These are phyloP conservation scores for Capsicum pubescens DNA, from an alignment of 257 asterid species.

Conservation along the genomic window DNA sequence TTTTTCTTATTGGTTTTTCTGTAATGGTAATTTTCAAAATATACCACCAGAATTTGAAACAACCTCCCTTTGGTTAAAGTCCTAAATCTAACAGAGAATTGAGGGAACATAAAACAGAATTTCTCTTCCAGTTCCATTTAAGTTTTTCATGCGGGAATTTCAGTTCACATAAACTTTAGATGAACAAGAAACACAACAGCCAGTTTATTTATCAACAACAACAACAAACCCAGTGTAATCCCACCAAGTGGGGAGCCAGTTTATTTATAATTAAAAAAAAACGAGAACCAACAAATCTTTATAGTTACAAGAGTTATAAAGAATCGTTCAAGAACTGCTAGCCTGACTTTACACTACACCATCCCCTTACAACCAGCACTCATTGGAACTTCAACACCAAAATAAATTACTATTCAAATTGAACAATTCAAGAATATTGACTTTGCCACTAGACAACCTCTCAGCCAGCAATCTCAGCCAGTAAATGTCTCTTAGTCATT, in stretches of 20 bases:
- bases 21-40: not conserved
- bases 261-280: not conserved
- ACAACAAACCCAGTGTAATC: too few relatives aligned
- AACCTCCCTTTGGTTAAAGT: not conserved
- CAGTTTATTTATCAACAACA: not conserved
- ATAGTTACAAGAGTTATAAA: not conserved
- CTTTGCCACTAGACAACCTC: not conserved
- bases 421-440: not conserved
- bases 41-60: not conserved
- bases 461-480: not conserved
- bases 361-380: not conserved
- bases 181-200: not conserved
- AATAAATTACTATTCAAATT: not conserved
- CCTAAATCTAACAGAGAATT: not conserved
- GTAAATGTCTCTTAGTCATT: constrained; percentile 7
- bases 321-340: not conserved
- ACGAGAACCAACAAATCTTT: not conserved
- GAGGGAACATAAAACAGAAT: not conserved
- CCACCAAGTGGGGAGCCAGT: too few relatives aligned
- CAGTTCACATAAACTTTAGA: not conserved
- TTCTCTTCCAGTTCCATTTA: not conserved
- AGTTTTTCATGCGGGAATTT: not conserved
- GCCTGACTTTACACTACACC: not conserved
- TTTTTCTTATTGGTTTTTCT: not conserved
- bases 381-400: constrained; percentile 3